These are phyloP conservation scores for Moesziomyces parantarcticus DNA, from an alignment of 1,284 basidiomycete species.

Conservation along the genomic window DNA sequence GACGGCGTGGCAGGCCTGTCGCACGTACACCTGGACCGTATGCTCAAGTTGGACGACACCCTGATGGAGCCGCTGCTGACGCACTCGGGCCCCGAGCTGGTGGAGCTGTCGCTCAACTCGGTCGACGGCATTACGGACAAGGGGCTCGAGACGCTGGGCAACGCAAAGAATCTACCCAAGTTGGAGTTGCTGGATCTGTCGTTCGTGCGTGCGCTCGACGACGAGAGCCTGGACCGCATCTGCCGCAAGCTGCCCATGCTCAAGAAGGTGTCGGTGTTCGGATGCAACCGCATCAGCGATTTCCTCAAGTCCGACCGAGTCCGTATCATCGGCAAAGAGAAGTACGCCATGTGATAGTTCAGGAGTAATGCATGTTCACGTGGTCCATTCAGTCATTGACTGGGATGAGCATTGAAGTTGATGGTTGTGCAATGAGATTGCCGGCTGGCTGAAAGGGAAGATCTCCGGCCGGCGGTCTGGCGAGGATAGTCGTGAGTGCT, in stretches of 20 bases:
- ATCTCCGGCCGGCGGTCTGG: background rate
- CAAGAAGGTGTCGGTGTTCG: slow-evolving; percentile 65
- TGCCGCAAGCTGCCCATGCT: slow-evolving; percentile 67
- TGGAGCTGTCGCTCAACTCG: slow-evolving; percentile 79
- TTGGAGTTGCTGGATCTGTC: slow-evolving; percentile 81
- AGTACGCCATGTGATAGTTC: slow-evolving; percentile 23
- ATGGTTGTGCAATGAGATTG: background rate
- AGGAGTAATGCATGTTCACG: background rate
- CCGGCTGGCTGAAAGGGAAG: background rate
- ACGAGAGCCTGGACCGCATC: slow-evolving; percentile 81
- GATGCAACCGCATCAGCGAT: slow-evolving; percentile 64
- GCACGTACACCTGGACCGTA: slow-evolving; percentile 62
- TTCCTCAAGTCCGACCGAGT: slow-evolving; percentile 49
- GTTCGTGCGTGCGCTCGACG: slow-evolving; percentile 86
- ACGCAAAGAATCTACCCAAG: slow-evolving; percentile 40
- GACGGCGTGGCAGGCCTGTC: slow-evolving; percentile 36
- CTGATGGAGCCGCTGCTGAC: slow-evolving; percentile 76
- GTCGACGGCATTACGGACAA: slow-evolving; percentile 76
- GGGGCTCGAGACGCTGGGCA: slow-evolving; percentile 72
- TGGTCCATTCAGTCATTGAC: background rate
- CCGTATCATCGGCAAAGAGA: slow-evolving; percentile 60
- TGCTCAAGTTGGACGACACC: slow-evolving; percentile 71
- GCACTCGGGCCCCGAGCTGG: slow-evolving; percentile 78
- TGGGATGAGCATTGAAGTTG: no score
- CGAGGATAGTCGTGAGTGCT: background rate